phyloP scores from a whole-genome alignment of 116 monocot species.

The Zostera marina region DNA sequence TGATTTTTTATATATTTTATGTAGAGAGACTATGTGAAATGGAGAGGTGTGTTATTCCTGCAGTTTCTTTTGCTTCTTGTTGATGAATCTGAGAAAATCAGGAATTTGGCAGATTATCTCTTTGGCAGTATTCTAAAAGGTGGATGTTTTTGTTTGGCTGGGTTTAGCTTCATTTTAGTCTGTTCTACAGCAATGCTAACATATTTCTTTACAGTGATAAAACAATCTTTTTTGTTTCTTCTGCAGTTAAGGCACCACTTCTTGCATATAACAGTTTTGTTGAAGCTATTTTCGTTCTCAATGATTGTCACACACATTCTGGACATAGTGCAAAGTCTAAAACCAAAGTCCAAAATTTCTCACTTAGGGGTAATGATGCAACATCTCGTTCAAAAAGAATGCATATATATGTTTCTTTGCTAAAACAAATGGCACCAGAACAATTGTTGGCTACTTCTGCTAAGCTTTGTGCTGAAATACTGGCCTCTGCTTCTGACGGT shows the following conservation, averaged over 20 bases:
- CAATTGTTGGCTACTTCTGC: constrained; percentile 95
- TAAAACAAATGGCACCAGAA: constrained; percentile 99
- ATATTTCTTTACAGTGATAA: neutral
- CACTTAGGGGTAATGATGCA: constrained; percentile 75
- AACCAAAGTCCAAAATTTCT: constrained; percentile 36
- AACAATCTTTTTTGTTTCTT: constrained; percentile 11
- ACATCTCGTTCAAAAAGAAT: constrained; percentile 60
- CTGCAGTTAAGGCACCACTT: constrained; percentile 87
- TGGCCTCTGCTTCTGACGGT: constrained; percentile 92
- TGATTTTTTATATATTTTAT: constrained; percentile 6
- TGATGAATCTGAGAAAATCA: constrained; percentile 88
- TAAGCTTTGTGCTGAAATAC: constrained; percentile 88
- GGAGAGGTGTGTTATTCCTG: constrained; percentile 89
- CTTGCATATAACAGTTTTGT: constrained; percentile 99
- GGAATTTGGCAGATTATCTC: constrained; percentile 68
- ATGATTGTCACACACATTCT: constrained; percentile 51
- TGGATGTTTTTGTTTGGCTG: constrained; percentile 5
- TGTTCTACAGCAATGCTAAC: constrained; percentile 2
- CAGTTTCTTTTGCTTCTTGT: constrained; percentile 73
- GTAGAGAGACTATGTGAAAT: constrained; percentile 96
- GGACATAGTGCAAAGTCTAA: constrained; percentile 34
- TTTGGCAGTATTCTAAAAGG: constrained; percentile 82
- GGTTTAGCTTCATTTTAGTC: neutral
- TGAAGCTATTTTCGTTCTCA: constrained; percentile 84
- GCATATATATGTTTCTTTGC: constrained; percentile 79